Conservation (phyloP, 768 basidiomycete genomes). For the Butyriboletus loyo region DNA sequence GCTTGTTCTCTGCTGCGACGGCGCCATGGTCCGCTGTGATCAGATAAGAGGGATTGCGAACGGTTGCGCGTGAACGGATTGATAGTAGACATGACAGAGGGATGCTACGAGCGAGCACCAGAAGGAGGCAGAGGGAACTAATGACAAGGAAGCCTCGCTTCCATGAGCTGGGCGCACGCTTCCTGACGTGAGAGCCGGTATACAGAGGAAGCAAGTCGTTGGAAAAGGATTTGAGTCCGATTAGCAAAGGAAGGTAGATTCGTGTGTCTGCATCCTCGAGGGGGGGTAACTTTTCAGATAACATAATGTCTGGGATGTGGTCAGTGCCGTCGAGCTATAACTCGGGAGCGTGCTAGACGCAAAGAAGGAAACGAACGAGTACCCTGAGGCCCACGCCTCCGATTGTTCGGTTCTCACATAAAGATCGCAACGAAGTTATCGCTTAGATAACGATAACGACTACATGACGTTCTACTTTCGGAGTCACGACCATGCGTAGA, state of each 20-base stretch:
- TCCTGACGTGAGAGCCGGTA: background rate
- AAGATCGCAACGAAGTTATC: background rate
- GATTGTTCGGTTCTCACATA: too few relatives aligned
- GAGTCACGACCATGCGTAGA: slow-evolving; percentile 2
- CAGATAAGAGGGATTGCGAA: slow-evolving; percentile 55
- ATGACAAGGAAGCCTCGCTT: slow-evolving; percentile 10
- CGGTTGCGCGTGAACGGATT: background rate
- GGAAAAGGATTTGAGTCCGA: background rate
- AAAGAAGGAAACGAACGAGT: background rate
- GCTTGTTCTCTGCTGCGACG: slow-evolving; percentile 83
- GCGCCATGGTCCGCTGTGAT: slow-evolving; percentile 71
- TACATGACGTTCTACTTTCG: background rate
- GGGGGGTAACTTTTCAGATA: background rate
- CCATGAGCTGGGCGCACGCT: slow-evolving; percentile 7
- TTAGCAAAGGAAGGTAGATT: background rate
- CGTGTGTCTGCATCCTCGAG: background rate
- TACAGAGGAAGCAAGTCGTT: slow-evolving; percentile 21
- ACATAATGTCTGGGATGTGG: slow-evolving; percentile 3
- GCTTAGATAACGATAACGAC: slow-evolving; percentile 13
- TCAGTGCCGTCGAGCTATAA: background rate
- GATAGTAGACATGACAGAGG: background rate
- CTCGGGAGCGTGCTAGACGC: background rate
- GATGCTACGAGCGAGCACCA: slow-evolving; percentile 1
- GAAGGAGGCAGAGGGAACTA: slow-evolving; percentile 11
- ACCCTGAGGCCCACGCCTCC: too few relatives aligned